Percentiles rank a stretch among this genome's conserved stretches.
phyloP scores from a whole-genome alignment of 2,329 filamentous ascomycete genomes.

The Grosmannia clavigera region DNA sequence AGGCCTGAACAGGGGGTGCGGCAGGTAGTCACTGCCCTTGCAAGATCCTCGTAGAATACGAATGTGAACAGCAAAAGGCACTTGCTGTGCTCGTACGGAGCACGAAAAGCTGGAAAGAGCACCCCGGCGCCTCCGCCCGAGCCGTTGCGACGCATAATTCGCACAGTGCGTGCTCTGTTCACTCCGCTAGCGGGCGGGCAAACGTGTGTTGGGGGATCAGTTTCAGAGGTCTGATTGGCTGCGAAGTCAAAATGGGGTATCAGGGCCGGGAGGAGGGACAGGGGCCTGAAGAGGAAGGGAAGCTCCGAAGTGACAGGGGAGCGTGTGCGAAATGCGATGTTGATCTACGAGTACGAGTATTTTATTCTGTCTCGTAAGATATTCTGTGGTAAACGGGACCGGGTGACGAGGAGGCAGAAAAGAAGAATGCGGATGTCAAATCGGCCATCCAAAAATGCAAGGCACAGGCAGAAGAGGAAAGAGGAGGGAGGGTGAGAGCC shows the following conservation, averaged over 20 bases:
- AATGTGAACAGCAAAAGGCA: neutral
- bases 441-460: too few relatives aligned
- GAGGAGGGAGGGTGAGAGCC: too few relatives aligned
- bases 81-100: neutral
- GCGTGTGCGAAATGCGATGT: too few relatives aligned
- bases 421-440: too few relatives aligned
- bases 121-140: conserved; percentile 8
- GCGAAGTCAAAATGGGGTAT: too few relatives aligned
- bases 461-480: too few relatives aligned
- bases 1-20: neutral
- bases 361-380: too few relatives aligned
- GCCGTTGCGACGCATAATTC: neutral
- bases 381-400: too few relatives aligned
- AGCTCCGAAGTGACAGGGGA: neutral
- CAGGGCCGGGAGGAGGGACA: neutral
- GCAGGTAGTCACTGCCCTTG: neutral
- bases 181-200: neutral
- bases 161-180: conserved; percentile 4
- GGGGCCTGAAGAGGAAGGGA: neutral
- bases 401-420: too few relatives aligned
- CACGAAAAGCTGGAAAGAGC: neutral
- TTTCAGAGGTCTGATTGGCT: neutral
- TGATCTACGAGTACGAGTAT: too few relatives aligned
- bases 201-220: neutral
- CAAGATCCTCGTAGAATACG: neutral